phyloP scores from a whole-genome alignment of 805 yeast species.

The Yarrowia bubula region DNA sequence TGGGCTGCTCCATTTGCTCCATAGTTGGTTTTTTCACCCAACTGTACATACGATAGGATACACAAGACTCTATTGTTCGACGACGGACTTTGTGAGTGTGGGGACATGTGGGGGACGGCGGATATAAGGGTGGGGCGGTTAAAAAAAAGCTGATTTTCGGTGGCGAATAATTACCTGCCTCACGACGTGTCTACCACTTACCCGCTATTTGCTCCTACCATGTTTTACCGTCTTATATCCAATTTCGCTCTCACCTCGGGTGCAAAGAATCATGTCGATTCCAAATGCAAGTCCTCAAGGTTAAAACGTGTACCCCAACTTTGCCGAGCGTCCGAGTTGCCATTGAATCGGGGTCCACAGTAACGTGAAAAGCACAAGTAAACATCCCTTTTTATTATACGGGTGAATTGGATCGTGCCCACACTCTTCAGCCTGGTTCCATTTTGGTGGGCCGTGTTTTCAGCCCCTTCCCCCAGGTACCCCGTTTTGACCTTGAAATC shows the following conservation, averaged over 20 bases:
- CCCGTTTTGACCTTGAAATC: neutral
- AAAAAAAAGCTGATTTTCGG: neutral
- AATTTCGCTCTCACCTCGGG: constrained; percentile 21
- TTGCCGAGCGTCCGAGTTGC: constrained; percentile 13
- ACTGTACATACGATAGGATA: neutral
- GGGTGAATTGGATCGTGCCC: neutral
- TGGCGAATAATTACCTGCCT: neutral
- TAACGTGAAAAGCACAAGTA: neutral
- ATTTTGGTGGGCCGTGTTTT: neutral
- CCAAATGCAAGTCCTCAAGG: neutral
- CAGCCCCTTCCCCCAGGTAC: neutral
- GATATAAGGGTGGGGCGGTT: neutral
- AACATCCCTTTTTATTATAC: neutral
- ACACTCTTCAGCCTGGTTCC: neutral
- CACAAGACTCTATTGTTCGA: constrained; percentile 3
- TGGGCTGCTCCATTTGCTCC: constrained; percentile 15
- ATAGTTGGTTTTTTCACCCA: neutral
- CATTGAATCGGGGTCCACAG: too few species aligned
- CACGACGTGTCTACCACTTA: neutral
- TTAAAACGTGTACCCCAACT: constrained; percentile 25
- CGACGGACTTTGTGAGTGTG: constrained; percentile 2
- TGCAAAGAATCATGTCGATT: constrained; percentile 25
- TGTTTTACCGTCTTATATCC: neutral
- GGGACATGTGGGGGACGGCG: constrained; percentile 8
- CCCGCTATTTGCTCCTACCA: neutral